phyloP scores from a whole-genome alignment of 805 yeast genomes.

The Starmera dryadoides region DNA sequence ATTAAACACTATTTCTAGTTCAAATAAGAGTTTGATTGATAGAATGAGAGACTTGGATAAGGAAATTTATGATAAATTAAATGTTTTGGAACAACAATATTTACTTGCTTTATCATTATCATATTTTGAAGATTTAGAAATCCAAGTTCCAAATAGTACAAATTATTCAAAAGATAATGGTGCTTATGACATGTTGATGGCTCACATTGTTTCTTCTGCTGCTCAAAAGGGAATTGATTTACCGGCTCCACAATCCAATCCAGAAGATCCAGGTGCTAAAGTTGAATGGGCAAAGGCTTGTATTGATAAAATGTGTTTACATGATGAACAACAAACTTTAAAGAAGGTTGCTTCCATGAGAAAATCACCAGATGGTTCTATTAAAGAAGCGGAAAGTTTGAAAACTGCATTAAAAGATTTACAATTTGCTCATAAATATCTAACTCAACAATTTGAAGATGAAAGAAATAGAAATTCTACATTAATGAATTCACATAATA shows the following conservation, averaged over 20 bases:
- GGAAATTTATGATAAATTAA: conserved; percentile 4
- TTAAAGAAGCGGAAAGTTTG: conserved; percentile 20
- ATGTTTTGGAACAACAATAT: conserved; percentile 8
- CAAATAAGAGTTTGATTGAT: conserved; percentile 8
- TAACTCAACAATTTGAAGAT: conserved; percentile 60
- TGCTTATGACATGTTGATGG: conserved; percentile 15
- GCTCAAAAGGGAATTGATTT: conserved; percentile 16
- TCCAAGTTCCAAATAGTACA: background rate
- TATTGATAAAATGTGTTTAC: conserved; percentile 10
- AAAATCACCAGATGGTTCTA: background rate
- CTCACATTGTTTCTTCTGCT: conserved; percentile 18
- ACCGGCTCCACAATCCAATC: conserved; percentile 12
- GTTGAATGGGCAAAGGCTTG: conserved; percentile 20
- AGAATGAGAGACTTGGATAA: conserved; percentile 4
- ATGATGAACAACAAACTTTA: background rate
- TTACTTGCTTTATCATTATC: conserved; percentile 12
- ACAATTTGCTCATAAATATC: conserved; percentile 63
- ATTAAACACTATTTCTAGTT: background rate
- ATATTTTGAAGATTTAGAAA: conserved; percentile 15
- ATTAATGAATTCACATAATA: conserved; percentile 45
- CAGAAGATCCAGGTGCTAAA: conserved; percentile 5
- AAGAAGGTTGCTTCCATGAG: background rate
- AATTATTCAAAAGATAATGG: conserved; percentile 5
- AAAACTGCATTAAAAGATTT: conserved; percentile 61
- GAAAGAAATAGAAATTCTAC: conserved; percentile 50